Base-by-base conservation (phyloP, 129 eudicot species). In the Chrysanthemum seticuspe region DNA sequence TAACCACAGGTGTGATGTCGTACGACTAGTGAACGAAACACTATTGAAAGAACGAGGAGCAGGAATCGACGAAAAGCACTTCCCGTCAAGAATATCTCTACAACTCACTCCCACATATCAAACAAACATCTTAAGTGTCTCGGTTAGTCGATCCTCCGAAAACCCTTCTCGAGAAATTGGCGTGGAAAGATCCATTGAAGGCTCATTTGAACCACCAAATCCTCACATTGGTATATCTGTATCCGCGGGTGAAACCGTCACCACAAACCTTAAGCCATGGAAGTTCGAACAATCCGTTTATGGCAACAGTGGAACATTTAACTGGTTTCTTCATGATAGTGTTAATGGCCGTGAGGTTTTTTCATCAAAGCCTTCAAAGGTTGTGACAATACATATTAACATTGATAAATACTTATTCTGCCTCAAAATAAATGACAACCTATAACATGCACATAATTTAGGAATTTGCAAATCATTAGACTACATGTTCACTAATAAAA, bases 181-280 rank as follows among this genome's bases (percentile, higher is more conserved):
- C 14, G 15, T 74, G 1, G 98, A 89, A 56, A 81, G 87, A 73
- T 65, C 77, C 44, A 70, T 93, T 13, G 92, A 93, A 75, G 95
- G 88, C 62, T 74, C 95, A 1, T 83, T 89, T 63, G 89, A 89
- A 4, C 92, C 96, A 0, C 91, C 95, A 19, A 82, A 55, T 34
- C 76, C 78, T 15, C 69, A 80, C 70, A 56, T 85, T 16, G 95
- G 92, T 9, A 44, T 93, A 31, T 79, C 58, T 36, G 77, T 89
- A 2, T 67, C 95, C 3, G 87, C 98, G 0, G 92, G 79, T 8
- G 98, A 93, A 75, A 81, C 88, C 11, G 62, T 81, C 61, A 84
- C 96, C 12, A 87, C 85, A 16, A 85, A 84, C 87, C 55, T 93
- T 8, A 87, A 79, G 72, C 98, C 98, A 3, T 93, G 98, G 98